Evolutionary conservation across 192 early-diverging fungal genomes (phyloP), one percentile per base, ranked within the genome.

Genomic region (Bifiguratus adelaidae): DNA sequence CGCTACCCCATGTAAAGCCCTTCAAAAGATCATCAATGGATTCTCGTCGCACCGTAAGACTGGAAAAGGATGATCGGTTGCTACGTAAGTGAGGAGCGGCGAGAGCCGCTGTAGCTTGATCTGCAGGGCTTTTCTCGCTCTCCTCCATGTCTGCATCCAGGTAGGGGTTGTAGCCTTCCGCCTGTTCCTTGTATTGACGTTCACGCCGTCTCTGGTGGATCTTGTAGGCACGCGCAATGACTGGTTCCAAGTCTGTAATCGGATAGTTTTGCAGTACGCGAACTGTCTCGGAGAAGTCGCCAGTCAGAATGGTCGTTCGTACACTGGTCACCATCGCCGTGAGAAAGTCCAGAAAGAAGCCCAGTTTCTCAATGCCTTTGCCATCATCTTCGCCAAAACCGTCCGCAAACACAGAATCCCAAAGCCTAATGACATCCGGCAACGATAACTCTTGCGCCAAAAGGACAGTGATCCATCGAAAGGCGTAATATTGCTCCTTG

Each of bases 381-480:
- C 34, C 50, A 7, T 48, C 69, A 18, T 59, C 57, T 27, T 70
- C 66, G 32, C 53, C 50, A 5, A 57, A 67, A 7, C 82, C 65
- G 50, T 89, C 82, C 0, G 87, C 78, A 33, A 89, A 60, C 7
- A 86, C 47, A 22, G 85, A 76, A 56, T 90, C 88, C 88, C 88
- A 90, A 30, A 90, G 61, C 18, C 76, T 54, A 42, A 88, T 76
- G 2, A 85, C 74, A 61, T 88, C 85, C 0, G 88, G 88, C 7
- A 90, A 60, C 22, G 75, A 59, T 59, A 77, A 82, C 61, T 86
- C 84, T 55, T 86, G 84, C 5, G 83, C 77, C 26, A 76, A 76
- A 30, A 85, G 54, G 5, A 85, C 80, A 9, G 86, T 83, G 41
- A 88, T 63, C 88, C 88, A 90, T 1, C 85, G 76, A 56, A 90